phyloP scores from a whole-genome alignment of 495 filamentous ascomycete genomes.

The Hypoxylon fuscum region DNA sequence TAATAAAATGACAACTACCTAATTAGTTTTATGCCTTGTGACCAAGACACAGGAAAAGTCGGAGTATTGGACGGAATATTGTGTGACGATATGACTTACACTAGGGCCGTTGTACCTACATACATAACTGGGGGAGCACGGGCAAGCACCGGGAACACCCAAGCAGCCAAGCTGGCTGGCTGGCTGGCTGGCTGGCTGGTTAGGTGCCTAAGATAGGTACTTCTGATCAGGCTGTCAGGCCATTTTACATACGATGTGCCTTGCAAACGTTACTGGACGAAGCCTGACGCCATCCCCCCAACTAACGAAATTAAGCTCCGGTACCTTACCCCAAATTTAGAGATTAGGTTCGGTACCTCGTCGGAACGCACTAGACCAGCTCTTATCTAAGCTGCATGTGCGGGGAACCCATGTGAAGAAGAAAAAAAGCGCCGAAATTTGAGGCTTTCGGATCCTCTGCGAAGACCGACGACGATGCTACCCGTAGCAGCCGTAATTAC shows the following conservation, averaged over 20 bases:
- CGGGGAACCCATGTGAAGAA: conserved; percentile 35
- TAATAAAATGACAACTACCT: conserved; percentile 20
- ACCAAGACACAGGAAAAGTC: conserved; percentile 26
- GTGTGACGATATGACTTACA: conserved; percentile 22
- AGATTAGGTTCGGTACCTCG: conserved; percentile 20
- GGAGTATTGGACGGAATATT: conserved; percentile 13
- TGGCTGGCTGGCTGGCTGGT: no score
- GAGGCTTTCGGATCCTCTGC: conserved; percentile 7
- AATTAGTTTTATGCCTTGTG: conserved; percentile 32
- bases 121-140: no score
- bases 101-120: no score
- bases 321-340: conserved; percentile 29
- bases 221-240: no score
- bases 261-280: conserved; percentile 29
- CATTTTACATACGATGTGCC: no score
- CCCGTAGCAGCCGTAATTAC: no score
- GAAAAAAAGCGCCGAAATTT: conserved; percentile 36
- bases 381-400: conserved; percentile 32
- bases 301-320: conserved; percentile 25
- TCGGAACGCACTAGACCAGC: not conserved
- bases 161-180: no score
- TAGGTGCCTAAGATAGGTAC: no score
- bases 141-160: no score
- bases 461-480: conserved; percentile 6
- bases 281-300: conserved; percentile 8